Evolutionary conservation across 2,329 filamentous ascomycete genomes (phyloP).

Genomic region (Sphaceloma murrayae): DNA sequence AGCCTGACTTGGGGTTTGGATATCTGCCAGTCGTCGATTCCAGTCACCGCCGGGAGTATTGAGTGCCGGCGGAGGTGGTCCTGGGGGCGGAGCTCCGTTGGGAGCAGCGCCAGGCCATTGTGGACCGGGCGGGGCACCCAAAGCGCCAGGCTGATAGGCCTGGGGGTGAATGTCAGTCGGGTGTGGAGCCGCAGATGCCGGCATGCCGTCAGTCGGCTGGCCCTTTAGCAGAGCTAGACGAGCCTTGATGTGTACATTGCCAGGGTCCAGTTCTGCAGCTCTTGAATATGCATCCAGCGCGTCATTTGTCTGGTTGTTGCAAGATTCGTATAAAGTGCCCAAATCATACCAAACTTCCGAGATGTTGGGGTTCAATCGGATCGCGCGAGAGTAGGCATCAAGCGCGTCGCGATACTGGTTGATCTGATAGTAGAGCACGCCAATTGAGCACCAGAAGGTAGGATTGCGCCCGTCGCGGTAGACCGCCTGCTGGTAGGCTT

Average conservation of each 20-base stretch:
- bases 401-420: constrained; percentile 98
- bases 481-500: constrained; percentile 96
- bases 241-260: constrained; percentile 92
- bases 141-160: constrained; percentile 74
- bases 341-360: constrained; percentile 99
- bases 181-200: constrained; percentile 65
- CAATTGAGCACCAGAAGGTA: constrained; percentile 99
- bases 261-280: constrained; percentile 85
- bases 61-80: constrained; percentile 50
- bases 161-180: constrained; percentile 95
- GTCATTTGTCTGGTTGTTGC: constrained; percentile 96
- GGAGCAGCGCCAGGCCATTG: constrained; percentile 41
- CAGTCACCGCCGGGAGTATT: constrained; percentile 46
- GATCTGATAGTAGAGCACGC: constrained; percentile 98
- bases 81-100: constrained; percentile 40
- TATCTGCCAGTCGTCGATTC: constrained; percentile 63
- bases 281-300: constrained; percentile 91
- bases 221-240: constrained; percentile 81
- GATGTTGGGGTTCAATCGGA: constrained; percentile 93
- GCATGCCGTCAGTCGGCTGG: constrained; percentile 57
- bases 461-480: constrained; percentile 96
- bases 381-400: constrained; percentile 93
- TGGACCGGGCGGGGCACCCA: constrained; percentile 40
- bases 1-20: constrained; percentile 49
- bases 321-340: constrained; percentile 94